Evolutionary conservation across 148 eudicot species (phyloP).

Genomic region (Nepenthes gracilis): DNA sequence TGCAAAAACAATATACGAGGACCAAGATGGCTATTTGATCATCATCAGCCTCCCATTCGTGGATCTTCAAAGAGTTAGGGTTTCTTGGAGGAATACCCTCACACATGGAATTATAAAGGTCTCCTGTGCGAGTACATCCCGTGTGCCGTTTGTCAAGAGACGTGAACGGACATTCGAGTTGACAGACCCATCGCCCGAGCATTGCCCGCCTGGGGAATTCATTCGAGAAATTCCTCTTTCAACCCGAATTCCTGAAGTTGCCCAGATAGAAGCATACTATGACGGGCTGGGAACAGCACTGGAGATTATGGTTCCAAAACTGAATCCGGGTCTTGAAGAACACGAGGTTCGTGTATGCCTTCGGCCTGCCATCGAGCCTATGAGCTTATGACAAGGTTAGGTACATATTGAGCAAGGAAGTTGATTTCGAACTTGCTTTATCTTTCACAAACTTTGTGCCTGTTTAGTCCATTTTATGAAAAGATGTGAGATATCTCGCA

Average conservation of each 20-base stretch:
- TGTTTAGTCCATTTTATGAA: too few relatives aligned
- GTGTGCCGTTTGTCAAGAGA: conserved; percentile 38
- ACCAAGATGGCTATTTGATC: conserved; percentile 40
- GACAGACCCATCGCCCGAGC: conserved; percentile 40
- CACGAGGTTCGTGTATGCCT: conserved; percentile 51
- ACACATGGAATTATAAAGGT: conserved; percentile 45
- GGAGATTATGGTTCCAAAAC: conserved; percentile 56
- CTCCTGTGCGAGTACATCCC: conserved; percentile 36
- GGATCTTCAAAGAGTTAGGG: conserved; percentile 40
- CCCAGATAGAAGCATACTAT: conserved; percentile 46
- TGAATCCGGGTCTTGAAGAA: conserved; percentile 35
- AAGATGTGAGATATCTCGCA: too few relatives aligned
- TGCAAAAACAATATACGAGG: conserved; percentile 56
- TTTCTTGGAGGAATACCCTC: conserved; percentile 44
- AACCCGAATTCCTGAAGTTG: conserved; percentile 47
- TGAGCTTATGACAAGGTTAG: background rate
- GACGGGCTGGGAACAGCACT: conserved; percentile 46
- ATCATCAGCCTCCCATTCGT: conserved; percentile 45
- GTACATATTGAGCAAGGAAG: too few relatives aligned
- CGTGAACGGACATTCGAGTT: conserved; percentile 48
- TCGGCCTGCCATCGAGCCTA: conserved; percentile 25
- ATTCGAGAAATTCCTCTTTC: conserved; percentile 38
- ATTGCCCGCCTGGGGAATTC: conserved; percentile 54
- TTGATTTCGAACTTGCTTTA: too few relatives aligned
- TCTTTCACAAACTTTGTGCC: too few relatives aligned